Conservation (phyloP, 768 basidiomycete genomes). For the Mycena indigotica region DNA sequence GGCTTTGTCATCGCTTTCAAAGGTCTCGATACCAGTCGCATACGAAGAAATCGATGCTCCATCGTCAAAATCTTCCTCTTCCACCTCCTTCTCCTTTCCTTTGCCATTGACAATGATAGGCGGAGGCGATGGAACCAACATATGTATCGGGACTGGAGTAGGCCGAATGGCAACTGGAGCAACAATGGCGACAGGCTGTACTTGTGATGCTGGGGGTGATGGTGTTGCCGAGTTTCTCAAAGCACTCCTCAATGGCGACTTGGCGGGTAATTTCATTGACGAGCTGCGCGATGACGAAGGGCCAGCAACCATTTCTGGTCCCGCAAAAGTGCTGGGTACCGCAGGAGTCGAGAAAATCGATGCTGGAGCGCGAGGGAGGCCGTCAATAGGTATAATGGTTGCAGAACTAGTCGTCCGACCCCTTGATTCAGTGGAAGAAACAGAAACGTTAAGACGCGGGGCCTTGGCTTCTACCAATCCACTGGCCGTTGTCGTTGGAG, state of each 20-base stretch:
- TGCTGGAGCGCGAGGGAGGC: constrained; percentile 36
- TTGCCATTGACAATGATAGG: constrained; percentile 25
- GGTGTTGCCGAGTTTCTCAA: constrained; percentile 53
- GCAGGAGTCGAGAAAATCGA: constrained; percentile 34
- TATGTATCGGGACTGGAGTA: constrained; percentile 32
- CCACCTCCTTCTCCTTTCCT: constrained; percentile 17
- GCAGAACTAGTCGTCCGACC: constrained; percentile 25
- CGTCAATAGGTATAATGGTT: constrained; percentile 10
- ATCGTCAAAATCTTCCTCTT: constrained; percentile 32
- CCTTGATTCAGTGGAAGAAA: constrained; percentile 21
- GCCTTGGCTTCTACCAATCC: constrained; percentile 49
- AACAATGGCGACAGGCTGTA: constrained; percentile 12
- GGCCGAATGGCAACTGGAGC: constrained; percentile 1
- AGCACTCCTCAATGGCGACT: constrained; percentile 63
- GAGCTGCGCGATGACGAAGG: constrained; percentile 8
- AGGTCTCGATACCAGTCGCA: constrained; percentile 62
- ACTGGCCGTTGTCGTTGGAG: constrained; percentile 14
- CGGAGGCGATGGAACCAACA: constrained; percentile 16
- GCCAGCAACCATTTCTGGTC: constrained; percentile 7
- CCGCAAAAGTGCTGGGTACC: constrained; percentile 13
- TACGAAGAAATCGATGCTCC: constrained; percentile 61
- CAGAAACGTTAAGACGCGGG: constrained; percentile 44
- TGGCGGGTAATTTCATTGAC: constrained; percentile 33
- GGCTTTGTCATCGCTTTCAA: constrained; percentile 39
- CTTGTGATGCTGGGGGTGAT: constrained; percentile 38